Evolutionary conservation across 2,329 filamentous ascomycete species (phyloP).

Genomic region (Endothia cerciana): DNA sequence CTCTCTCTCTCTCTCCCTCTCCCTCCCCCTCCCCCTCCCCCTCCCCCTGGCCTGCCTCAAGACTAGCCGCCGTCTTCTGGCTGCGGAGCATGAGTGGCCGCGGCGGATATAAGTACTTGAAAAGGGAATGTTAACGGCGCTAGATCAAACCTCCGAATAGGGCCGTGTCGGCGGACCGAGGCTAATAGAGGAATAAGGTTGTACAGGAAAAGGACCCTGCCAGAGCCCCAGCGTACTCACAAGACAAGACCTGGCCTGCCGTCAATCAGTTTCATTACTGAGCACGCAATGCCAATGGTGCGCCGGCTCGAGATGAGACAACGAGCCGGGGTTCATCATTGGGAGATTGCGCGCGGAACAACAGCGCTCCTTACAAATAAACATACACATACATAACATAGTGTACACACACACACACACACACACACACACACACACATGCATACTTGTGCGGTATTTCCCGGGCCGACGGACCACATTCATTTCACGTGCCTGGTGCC

Average conservation of each 20-base stretch:
- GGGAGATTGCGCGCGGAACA: background rate
- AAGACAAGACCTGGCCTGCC: too few relatives aligned
- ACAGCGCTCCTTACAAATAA: background rate
- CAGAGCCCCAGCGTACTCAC: background rate
- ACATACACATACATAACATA: background rate
- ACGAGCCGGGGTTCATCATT: background rate
- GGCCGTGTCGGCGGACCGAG: background rate
- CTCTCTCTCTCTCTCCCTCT: background rate
- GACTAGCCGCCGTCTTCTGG: constrained; percentile 1
- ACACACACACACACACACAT: background rate
- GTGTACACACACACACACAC: background rate
- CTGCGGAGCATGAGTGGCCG: constrained; percentile 8
- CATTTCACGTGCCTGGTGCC: background rate
- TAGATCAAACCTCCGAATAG: background rate
- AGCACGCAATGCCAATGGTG: background rate
- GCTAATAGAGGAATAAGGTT: background rate
- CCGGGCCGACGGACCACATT: background rate
- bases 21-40: too few relatives aligned
- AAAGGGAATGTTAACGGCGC: background rate
- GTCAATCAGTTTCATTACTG: background rate
- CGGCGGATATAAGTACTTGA: constrained; percentile 12
- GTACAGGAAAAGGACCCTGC: too few relatives aligned
- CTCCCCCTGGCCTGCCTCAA: background rate
- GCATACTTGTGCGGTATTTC: background rate
- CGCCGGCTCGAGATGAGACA: background rate